Evolutionary conservation across 2,329 filamentous ascomycete genomes (phyloP), one percentile per base, ranked within the genome.

Genomic region (Ophiostoma ulmi): DNA sequence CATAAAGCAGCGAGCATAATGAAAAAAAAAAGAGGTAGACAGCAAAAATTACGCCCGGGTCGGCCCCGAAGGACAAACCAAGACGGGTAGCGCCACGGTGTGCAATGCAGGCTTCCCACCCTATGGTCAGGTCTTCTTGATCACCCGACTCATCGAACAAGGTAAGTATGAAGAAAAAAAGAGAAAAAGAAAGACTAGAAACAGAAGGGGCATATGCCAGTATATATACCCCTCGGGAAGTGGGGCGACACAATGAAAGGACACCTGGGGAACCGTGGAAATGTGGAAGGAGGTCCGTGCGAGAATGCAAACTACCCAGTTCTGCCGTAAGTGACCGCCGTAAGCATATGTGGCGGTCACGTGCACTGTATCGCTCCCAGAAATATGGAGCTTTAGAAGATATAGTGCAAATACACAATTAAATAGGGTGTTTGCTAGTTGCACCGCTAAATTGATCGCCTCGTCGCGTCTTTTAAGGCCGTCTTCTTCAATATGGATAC

Each of bases 141-240:
- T 74, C 74, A 75, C 74, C 74, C 74, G 74, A 74, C 74, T 73
- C 73, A 75, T 75, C 74, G 74, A 75, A 75, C 74, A 75, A 75
- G 74, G 74, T 75, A 75, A 75, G 74, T 75, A 75, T 75, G 74
- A 75, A 74, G 72, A 73, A 73, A 44, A 72, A 71, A 74, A 74
- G 44, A 35, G 71, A 48, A 71, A 39, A 69, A 61, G 68, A 68
- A 71, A 58, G n/a, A 22, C 38, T 63, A 64, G 68, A 73, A 74
- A 71, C 1, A 20, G n/a, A 63, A n/a, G 70, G 69, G 36, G 61
- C 55, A 61, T 22, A 36, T 26, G 38, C 35, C 35, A n/a, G 38
- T 17, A 39, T 70, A 65, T 66, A 70, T 66, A 66, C 39, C 35
- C n/a, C 36, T 36, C 44, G 17, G 58, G 38, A 48, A 5, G 58